A percentile compares a stretch with the other conserved stretches of the same genome.
Conservation (phyloP, 805 yeast genomes). For the Nakazawaea wyomingensis region DNA sequence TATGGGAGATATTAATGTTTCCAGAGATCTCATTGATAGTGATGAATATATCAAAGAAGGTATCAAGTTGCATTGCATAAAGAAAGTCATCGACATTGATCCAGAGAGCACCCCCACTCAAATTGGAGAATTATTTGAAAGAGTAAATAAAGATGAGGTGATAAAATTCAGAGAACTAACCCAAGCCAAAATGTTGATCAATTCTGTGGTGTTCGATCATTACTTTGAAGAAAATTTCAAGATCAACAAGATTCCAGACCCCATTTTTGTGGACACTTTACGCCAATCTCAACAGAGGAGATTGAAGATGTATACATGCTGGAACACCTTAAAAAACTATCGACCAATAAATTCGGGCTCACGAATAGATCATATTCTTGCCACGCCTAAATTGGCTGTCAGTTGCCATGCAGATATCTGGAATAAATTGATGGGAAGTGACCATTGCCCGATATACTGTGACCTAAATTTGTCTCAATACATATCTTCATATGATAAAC, state of each 20-base stretch:
- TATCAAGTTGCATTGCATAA: conserved; percentile 31
- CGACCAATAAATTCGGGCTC: conserved; percentile 85
- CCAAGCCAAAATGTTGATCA: conserved; percentile 39
- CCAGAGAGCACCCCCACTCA: conserved; percentile 17
- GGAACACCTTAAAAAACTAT: conserved; percentile 78
- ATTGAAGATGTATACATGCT: conserved; percentile 75
- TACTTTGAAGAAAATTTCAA: conserved; percentile 4
- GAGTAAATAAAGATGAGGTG: conserved; percentile 26
- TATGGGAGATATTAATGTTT: conserved; percentile 86
- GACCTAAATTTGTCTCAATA: conserved; percentile 38
- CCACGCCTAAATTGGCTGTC: conserved; percentile 33
- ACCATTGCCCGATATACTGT: conserved; percentile 86
- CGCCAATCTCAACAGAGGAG: conserved; percentile 53
- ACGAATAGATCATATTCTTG: conserved; percentile 73
- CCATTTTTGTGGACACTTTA: conserved; percentile 53
- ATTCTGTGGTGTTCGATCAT: conserved; percentile 31
- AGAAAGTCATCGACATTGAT: conserved; percentile 12
- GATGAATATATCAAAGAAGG: conserved; percentile 61
- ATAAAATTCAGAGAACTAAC: conserved; percentile 34
- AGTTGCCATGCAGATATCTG: conserved; percentile 49
- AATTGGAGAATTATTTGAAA: conserved; percentile 27
- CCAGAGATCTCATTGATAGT: conserved; percentile 74
- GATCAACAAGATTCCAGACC: conserved; percentile 15
- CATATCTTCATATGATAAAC: conserved; percentile 1
- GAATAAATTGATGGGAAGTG: conserved; percentile 77